Evolutionary conservation across 2,329 filamentous ascomycete genomes (phyloP).

Genomic region (Emericellopsis atlantica): DNA sequence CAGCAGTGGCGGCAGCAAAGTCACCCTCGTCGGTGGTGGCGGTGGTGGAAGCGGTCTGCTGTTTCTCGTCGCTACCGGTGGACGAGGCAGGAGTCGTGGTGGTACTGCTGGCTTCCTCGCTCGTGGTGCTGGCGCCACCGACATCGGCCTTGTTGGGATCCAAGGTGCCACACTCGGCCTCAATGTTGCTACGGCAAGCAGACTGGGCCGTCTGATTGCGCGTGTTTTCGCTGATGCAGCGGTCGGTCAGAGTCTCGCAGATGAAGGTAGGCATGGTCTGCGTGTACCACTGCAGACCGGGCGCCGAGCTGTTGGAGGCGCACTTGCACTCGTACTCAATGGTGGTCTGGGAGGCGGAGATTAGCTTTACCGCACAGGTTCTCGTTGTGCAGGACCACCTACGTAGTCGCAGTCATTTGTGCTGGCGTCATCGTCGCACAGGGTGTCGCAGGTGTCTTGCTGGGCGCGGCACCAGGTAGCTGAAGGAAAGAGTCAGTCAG

Average conservation of each 20-base stretch:
- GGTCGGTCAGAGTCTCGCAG: constrained; percentile 32
- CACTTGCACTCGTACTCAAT: constrained; percentile 34
- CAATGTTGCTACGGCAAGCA: constrained; percentile 34
- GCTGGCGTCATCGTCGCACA: constrained; percentile 27
- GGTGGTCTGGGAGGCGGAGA: not conserved
- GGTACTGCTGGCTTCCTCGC: constrained; percentile 9
- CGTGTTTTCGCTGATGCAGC: constrained; percentile 31
- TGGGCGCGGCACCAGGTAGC: constrained; percentile 39
- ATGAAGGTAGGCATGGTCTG: constrained; percentile 41
- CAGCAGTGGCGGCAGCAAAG: constrained; percentile 27
- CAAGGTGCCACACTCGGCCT: constrained; percentile 32
- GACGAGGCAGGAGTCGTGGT: constrained; percentile 1
- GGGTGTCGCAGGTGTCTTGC: constrained; percentile 32
- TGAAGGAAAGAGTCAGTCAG: constrained; percentile 10
- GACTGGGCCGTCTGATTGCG: constrained; percentile 28
- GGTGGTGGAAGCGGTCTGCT: constrained; percentile 1
- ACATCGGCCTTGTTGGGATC: constrained; percentile 10
- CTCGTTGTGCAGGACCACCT: constrained; percentile 11
- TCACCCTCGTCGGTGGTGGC: constrained; percentile 17
- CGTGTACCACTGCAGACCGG: constrained; percentile 38
- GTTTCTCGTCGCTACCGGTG: constrained; percentile 6
- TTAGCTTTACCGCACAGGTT: not conserved
- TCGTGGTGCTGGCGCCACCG: constrained; percentile 6
- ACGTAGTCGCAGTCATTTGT: constrained; percentile 34
- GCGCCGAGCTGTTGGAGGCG: constrained; percentile 29